Evolutionary conservation across 2,329 filamentous ascomycete genomes (phyloP), one percentile per base, ranked within the genome.

Genomic region (Elsinoe perseae): DNA sequence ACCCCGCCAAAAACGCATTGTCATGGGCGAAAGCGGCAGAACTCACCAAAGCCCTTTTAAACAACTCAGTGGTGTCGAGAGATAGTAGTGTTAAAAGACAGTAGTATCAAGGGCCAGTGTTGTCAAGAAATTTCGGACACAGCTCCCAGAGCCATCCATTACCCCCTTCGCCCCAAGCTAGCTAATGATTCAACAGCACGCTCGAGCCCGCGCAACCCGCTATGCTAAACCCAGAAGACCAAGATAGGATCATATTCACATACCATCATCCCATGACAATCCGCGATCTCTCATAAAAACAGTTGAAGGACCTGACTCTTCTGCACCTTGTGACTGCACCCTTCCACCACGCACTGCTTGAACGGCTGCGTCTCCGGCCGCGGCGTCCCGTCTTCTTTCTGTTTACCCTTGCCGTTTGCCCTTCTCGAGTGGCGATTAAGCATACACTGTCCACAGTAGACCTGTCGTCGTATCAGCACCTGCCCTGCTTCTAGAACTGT

Each of bases 371-470:
- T 28, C 8, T 42, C 64, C 28, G 64, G 66, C 9, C 60, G 48
- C 14, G 62, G 54, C 4, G 59, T 58, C 40, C 65, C 66, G 50
- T 61, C 52, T 2, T 61, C 66, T 43, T 71, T 72, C 52, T 72
- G 75, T 56, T 69, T 70, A 36, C 67, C 64, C 58, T 69, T 74
- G 20, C 60, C 63, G 55, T 66, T 69, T 1, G 60, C 20, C 58
- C 64, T 62, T 52, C 62, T 63, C 52, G 60, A 58, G 38, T 64
- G 57, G 8, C 73, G 72, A 32, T 72, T 71, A 6, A 68, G 63
- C 23, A 76, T 73, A 63, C 78, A 80, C 57, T 72, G 70, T 52
- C 78, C 78, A 62, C 78, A 80, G 59, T 80, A 80, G 2, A 76
- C 75, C 77, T 80, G 54, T 14, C 16, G 21, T 4, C 44, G 25